phyloP scores from a whole-genome alignment of 2,329 filamentous ascomycete genomes.

The Xylaria sp. region DNA sequence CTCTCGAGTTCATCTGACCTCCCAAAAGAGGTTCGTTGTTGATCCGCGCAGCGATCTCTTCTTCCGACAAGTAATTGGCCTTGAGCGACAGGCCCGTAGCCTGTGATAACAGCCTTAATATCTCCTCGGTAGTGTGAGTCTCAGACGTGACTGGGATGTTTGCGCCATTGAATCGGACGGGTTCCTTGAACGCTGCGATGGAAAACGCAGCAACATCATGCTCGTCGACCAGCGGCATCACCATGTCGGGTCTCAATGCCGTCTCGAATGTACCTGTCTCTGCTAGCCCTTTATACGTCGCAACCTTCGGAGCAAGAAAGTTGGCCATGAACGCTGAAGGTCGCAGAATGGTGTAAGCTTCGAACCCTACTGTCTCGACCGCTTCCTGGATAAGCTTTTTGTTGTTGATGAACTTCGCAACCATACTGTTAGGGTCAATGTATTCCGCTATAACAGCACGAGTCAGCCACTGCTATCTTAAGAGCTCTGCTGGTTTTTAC shows the following conservation, averaged over 20 bases:
- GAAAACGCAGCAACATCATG: constrained; percentile 39
- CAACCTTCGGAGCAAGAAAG: constrained; percentile 40
- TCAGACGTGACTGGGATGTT: constrained; percentile 58
- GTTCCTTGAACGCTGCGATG: constrained; percentile 49
- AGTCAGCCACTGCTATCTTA: background rate
- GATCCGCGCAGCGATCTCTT: constrained; percentile 54
- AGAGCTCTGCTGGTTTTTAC: background rate
- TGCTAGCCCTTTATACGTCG: constrained; percentile 28
- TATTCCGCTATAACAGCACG: background rate
- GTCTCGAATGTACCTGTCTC: constrained; percentile 37
- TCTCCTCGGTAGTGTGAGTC: constrained; percentile 46
- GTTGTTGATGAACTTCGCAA: constrained; percentile 22
- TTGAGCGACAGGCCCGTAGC: constrained; percentile 53
- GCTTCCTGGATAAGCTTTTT: constrained; percentile 35
- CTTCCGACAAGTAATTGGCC: constrained; percentile 54
- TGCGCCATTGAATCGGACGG: constrained; percentile 54
- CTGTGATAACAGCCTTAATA: constrained; percentile 52
- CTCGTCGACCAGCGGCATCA: constrained; percentile 36
- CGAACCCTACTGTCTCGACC: constrained; percentile 31
- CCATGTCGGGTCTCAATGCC: constrained; percentile 29
- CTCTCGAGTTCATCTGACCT: constrained; percentile 53
- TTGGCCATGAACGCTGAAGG: constrained; percentile 41
- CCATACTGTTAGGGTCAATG: background rate
- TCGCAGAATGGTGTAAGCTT: constrained; percentile 39
- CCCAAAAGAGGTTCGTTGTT: constrained; percentile 53